Evolutionary conservation across 176 grass and related monocot species (phyloP), one percentile per base, ranked within the genome.

Genomic region (Canna indica): DNA sequence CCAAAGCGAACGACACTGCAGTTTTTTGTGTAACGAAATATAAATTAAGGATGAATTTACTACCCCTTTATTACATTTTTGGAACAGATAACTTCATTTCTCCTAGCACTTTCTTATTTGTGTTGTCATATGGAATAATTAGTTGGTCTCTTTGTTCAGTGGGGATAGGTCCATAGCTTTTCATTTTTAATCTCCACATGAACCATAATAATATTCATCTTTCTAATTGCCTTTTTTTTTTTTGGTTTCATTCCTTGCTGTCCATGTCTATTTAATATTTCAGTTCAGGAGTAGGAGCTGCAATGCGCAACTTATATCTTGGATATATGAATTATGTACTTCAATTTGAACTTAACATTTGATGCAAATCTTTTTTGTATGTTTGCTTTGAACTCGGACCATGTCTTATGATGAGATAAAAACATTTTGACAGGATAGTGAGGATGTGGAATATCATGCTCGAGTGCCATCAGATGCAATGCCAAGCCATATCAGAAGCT

Each of bases 381-480:
- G n/a, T n/a, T n/a, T n/a, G n/a, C n/a, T n/a, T n/a, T n/a, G n/a
- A n/a, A n/a, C n/a, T n/a, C n/a, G n/a, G n/a, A n/a, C n/a, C n/a
- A n/a, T n/a, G n/a, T 22, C 4, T 18, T 16, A 50, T 50, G 47
- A 18, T 50, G 47, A 22, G 36, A 50, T 50, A 50, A 18, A 15
- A 50, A 15, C 47, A 36, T n/a, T 12, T 72, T 75, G 72, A 30
- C 84, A 99, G 94, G 80, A 93, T 99, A 81, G 63, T 59, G 7
- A 80, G 75, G 83, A 93, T 99, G 94, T 99, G 94, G 94, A 74
- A 75, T 75, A 78, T 81, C 30, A 93, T 93, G 81, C 75, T 93
- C 22, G 69, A 88, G 25, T 90, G 73, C 12, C 86, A 93, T 77
- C 84, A 82, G 56, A 84, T 71, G 39, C 94, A 99, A 28, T 73